Conservation (phyloP, 345 rosid genomes). For the Eucalyptus curtisii region DNA sequence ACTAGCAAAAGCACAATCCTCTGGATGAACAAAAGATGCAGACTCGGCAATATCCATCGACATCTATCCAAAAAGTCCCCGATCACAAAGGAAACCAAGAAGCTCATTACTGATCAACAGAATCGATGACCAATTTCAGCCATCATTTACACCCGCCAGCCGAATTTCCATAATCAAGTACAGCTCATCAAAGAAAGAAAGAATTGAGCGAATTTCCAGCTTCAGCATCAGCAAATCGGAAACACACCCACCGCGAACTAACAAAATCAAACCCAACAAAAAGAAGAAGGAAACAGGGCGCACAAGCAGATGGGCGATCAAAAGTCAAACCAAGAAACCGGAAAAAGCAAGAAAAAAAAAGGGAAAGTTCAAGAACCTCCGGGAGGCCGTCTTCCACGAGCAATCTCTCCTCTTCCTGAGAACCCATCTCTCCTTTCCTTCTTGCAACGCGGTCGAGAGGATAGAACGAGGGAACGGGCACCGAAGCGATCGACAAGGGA, state of each 20-base stretch:
- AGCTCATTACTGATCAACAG: background rate
- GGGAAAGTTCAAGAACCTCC: background rate
- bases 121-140: background rate
- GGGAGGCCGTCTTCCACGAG: background rate
- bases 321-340: background rate
- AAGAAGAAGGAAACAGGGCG: background rate
- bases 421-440: slow-evolving; percentile 24
- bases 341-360: background rate
- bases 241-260: background rate
- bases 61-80: background rate
- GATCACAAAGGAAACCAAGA: background rate
- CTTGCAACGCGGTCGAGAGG: background rate
- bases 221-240: background rate
- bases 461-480: background rate
- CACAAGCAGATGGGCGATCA: background rate
- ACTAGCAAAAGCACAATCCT: background rate
- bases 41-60: background rate
- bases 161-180: background rate
- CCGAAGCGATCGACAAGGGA: background rate
- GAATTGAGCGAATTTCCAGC: background rate
- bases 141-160: background rate
- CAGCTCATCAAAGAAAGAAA: background rate
- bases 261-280: background rate
- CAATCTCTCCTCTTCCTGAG: slow-evolving; percentile 31
- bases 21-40: background rate